phyloP scores from a whole-genome alignment of 2,329 filamentous ascomycete species.

The Neopestalotiopsis clavispora region DNA sequence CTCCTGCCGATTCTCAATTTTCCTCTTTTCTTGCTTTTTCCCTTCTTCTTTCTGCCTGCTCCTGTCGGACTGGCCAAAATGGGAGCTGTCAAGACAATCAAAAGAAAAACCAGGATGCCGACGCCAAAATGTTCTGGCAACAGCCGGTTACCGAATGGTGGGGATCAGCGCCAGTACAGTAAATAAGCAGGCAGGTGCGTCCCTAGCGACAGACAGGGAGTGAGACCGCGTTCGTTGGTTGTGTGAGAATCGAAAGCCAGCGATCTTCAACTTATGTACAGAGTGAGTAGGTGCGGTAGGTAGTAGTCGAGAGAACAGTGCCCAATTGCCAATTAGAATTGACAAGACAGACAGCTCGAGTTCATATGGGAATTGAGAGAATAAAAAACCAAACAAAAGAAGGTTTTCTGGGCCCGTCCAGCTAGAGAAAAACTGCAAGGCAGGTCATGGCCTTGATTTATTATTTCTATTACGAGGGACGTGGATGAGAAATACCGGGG shows the following conservation, averaged over 20 bases:
- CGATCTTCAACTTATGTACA: neutral
- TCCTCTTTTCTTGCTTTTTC: neutral
- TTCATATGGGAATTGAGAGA: neutral
- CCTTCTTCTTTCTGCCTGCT: neutral
- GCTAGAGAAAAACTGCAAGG: neutral
- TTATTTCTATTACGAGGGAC: slow-evolving; percentile 1
- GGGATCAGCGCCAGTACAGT: neutral
- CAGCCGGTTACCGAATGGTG: neutral
- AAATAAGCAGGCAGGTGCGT: neutral
- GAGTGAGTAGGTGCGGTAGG: neutral
- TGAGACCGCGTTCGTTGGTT: neutral
- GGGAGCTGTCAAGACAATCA: neutral
- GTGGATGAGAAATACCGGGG: neutral
- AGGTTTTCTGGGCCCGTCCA: neutral
- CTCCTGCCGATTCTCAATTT: neutral
- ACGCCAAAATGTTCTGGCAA: neutral
- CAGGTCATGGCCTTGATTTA: neutral
- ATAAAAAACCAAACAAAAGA: neutral
- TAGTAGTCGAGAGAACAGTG: neutral
- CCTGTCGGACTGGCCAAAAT: neutral
- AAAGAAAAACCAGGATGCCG: neutral
- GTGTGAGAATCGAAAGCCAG: neutral
- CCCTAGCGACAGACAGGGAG: neutral
- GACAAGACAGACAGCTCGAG: neutral
- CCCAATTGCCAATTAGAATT: neutral